Conservation (phyloP, 305 asterid species). For the Petunia hybrid region DNA sequence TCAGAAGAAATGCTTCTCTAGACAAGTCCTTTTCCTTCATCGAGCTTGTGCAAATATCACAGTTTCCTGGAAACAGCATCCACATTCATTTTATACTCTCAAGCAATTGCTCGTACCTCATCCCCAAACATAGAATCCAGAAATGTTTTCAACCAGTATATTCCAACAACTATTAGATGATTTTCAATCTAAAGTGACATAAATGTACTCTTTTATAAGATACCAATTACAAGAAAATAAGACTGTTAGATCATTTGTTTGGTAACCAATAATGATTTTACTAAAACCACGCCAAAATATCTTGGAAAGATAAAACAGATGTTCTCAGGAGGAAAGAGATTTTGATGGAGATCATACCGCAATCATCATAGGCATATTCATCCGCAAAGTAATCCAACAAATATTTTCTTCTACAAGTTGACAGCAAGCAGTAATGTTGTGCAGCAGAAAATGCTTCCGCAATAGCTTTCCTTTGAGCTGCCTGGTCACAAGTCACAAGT, state of each 20-base stretch:
- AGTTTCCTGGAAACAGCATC: conserved; percentile 67
- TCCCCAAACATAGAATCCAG: conserved; percentile 15
- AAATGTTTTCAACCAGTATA: neutral
- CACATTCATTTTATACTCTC: conserved; percentile 29
- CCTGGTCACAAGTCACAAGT: conserved; percentile 55
- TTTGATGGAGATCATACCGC: conserved; percentile 61
- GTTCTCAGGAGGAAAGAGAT: conserved; percentile 14
- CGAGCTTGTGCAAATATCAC: conserved; percentile 90
- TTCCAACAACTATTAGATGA: neutral
- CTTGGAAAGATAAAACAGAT: conserved; percentile 19
- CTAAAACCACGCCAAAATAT: conserved; percentile 14
- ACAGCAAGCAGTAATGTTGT: conserved; percentile 75
- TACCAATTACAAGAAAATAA: neutral
- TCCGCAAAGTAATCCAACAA: conserved; percentile 91
- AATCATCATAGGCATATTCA: conserved; percentile 53
- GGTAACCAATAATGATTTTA: conserved; percentile 21
- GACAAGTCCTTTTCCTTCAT: conserved; percentile 78
- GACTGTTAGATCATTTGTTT: neutral
- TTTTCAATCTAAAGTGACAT: neutral
- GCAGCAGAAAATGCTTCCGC: conserved; percentile 83
- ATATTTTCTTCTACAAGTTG: conserved; percentile 94
- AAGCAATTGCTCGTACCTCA: conserved; percentile 27
- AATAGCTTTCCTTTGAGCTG: conserved; percentile 80
- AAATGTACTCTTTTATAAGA: conserved; percentile 18
- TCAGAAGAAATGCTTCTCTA: conserved; percentile 90